phyloP scores from a whole-genome alignment of 305 asterid species.

The Fraxinus baroniana region DNA sequence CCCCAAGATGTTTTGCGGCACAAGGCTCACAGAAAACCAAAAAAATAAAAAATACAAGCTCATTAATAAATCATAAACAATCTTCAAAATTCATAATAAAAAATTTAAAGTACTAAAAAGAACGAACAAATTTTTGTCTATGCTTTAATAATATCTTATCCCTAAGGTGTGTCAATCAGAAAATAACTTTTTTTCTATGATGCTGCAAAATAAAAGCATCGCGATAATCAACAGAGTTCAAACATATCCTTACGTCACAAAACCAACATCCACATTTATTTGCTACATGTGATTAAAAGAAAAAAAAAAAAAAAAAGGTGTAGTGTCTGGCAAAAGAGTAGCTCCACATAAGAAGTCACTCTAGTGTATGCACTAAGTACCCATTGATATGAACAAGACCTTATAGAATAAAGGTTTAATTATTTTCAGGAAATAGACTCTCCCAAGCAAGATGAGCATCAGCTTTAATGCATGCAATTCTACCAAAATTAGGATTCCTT shows the following conservation, averaged over 20 bases:
- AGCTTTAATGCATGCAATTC: background rate
- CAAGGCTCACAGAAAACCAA: background rate
- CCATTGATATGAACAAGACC: background rate
- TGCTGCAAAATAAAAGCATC: background rate
- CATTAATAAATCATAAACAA: background rate
- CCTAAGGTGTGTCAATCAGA: background rate
- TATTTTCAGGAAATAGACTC: background rate
- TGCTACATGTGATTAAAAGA: background rate
- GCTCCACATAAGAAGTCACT: background rate
- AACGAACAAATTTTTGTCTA: background rate
- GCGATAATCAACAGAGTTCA: background rate
- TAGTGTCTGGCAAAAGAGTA: background rate
- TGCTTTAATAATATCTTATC: background rate
- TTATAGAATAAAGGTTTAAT: background rate
- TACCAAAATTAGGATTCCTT: background rate
- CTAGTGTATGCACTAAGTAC: background rate
- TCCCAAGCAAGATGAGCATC: background rate
- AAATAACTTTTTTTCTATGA: background rate
- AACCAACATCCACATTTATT: background rate
- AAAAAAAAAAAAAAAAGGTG: background rate
- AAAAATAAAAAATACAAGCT: background rate
- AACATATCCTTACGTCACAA: background rate
- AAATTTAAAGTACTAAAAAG: background rate
- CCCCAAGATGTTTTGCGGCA: background rate
- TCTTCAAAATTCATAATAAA: background rate